These are phyloP conservation scores for Saccharomyces eubayanus DNA, from an alignment of 805 yeast species.

Conservation along the genomic window DNA sequence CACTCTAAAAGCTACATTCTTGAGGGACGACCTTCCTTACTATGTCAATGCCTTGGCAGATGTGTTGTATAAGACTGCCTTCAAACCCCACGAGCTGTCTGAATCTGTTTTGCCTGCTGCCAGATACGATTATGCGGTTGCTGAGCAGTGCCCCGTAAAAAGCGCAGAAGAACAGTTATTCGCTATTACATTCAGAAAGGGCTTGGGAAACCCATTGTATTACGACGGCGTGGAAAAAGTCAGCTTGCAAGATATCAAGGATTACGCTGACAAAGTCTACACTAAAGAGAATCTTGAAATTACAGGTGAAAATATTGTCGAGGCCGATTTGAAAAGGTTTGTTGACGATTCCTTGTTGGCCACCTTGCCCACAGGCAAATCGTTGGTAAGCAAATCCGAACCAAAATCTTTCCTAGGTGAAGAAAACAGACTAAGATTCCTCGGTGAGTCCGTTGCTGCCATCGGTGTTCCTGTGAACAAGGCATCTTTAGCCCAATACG, in stretches of 20 bases:
- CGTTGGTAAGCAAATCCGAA: conserved; percentile 32
- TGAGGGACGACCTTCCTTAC: conserved; percentile 84
- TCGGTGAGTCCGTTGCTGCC: conserved; percentile 63
- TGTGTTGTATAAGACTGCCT: conserved; percentile 59
- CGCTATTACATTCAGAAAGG: conserved; percentile 73
- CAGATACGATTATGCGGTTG: conserved; percentile 49
- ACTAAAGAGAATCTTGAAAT: conserved; percentile 63
- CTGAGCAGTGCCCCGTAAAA: conserved; percentile 43
- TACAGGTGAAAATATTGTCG: conserved; percentile 64
- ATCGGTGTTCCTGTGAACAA: conserved; percentile 71
- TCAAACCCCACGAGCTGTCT: conserved; percentile 71
- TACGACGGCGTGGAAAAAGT: conserved; percentile 58
- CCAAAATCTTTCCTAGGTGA: conserved; percentile 52
- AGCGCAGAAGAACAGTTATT: conserved; percentile 73
- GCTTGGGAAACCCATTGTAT: conserved; percentile 76
- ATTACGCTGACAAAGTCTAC: conserved; percentile 60
- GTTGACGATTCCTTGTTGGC: conserved; percentile 56
- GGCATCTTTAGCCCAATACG: conserved; percentile 55
- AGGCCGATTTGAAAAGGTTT: conserved; percentile 59
- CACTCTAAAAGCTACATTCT: conserved; percentile 70
- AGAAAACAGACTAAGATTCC: conserved; percentile 58
- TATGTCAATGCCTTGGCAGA: conserved; percentile 79
- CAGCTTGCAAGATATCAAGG: conserved; percentile 54
- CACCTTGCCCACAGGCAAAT: conserved; percentile 51
- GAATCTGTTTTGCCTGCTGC: conserved; percentile 83